Base-by-base conservation (phyloP, 164 flowering plant species). In the Nelumbo lutea region DNA sequence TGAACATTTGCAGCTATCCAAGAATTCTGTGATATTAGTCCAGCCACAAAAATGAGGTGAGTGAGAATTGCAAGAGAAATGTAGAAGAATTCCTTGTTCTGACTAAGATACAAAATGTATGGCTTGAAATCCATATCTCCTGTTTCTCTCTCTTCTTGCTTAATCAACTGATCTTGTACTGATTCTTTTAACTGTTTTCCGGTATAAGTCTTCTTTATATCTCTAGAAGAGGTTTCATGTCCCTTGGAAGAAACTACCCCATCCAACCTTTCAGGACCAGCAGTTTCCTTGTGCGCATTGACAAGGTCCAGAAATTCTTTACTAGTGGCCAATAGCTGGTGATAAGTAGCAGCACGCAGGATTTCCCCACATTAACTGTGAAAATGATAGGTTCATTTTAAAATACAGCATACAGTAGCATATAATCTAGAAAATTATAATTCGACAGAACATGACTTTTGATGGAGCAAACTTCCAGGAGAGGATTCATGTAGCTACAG, bases 1-100 rank as follows among this genome's bases (percentile, higher is more conserved):
- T 86, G 79, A 52, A 89, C 76, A 42, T 85, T 77, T 38, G 85
- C 81, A 66, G 98, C 98, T 83, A 93, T 79, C 95, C 91, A 90
- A 14, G 79, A 81, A 75, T 81, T 84, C 66, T 89, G 95, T 27
- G 61, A 13, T 59, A 87, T 62, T 70, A 82, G 88, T 4, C 84
- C 83, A n/a, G 59, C 64, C 15, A 82, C 71, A 71, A 87, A 87
- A 13, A 68, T 40, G 11, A 82, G 5, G 63, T 85, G 86, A 52
- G 67, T 56, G 1, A 80, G 43, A 9, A 10, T 68, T 41, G 88
- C 78, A 64, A 83, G 10, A 2, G 80, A 63, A 68, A 89, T 84
- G 70, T 72, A 79, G 15, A 88, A 42, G 71, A 77, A 83, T 11
- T 96, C 90, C 58, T 80, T 87, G 72, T 71, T 78, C 72, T 90